phyloP scores from a whole-genome alignment of 108 stramenopile species.

The Aurantiochytrium sp. region DNA sequence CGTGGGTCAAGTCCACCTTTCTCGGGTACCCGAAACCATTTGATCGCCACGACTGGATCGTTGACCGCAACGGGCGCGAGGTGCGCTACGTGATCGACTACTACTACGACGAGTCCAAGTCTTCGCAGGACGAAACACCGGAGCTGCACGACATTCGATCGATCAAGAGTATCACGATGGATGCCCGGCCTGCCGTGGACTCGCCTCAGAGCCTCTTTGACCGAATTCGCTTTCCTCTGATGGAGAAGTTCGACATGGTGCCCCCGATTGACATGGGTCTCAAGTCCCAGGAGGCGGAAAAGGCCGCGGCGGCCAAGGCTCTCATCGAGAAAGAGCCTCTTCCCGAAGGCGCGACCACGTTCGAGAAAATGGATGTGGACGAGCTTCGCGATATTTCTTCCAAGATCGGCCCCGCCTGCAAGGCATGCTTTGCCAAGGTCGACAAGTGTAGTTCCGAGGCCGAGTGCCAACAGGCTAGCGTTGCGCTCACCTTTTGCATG shows the following conservation, averaged over 20 bases:
- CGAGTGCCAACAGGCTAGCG: conserved; percentile 60
- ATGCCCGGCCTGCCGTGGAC: conserved; percentile 92
- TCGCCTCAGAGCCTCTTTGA: conserved; percentile 50
- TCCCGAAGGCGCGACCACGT: conserved; percentile 40
- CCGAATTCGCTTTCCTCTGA: conserved; percentile 67
- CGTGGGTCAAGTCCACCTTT: conserved; percentile 52
- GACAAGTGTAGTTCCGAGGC: conserved; percentile 55
- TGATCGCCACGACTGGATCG: conserved; percentile 98
- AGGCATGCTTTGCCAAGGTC: conserved; percentile 46
- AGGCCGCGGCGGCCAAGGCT: conserved; percentile 16
- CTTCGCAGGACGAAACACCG: conserved; percentile 42
- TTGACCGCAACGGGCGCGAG: conserved; percentile 62
- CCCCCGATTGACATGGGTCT: conserved; percentile 21
- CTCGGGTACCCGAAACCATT: conserved; percentile 89
- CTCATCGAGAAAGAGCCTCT: not conserved
- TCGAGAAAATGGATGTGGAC: conserved; percentile 28
- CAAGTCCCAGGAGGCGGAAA: conserved; percentile 49
- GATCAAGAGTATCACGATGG: conserved; percentile 72
- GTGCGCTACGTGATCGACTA: conserved; percentile 97
- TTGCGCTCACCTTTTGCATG: conserved; percentile 77
- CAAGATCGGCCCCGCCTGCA: conserved; percentile 52
- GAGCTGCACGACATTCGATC: conserved; percentile 51
- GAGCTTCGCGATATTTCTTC: not conserved
- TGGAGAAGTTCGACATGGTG: conserved; percentile 42
- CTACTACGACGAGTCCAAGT: conserved; percentile 69